Evolutionary conservation across 2,329 filamentous ascomycete species (phyloP).

Genomic region (Ophiocordyceps robertsii): DNA sequence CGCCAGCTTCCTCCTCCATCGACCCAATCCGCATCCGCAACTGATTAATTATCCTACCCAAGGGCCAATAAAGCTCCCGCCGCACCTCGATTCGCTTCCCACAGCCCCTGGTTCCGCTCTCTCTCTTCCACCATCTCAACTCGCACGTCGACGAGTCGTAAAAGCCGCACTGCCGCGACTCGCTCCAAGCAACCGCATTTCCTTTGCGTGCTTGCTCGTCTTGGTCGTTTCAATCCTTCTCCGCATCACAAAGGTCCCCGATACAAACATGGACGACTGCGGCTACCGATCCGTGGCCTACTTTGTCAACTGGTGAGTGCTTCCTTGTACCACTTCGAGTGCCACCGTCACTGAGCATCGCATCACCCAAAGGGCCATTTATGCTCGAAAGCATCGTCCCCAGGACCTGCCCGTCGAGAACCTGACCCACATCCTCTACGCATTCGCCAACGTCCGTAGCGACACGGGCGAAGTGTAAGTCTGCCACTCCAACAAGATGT

Average conservation of each 20-base stretch:
- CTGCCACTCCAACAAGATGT: no score
- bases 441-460: conserved; percentile 75
- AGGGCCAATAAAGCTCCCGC: no score
- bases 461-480: conserved; percentile 66
- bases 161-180: no score
- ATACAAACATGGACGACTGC: conserved; percentile 2
- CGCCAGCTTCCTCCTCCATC: no score
- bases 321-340: not conserved
- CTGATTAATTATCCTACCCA: no score
- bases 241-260: not conserved
- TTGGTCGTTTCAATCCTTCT: not conserved
- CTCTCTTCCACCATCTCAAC: no score
- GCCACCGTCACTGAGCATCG: conserved; percentile 7
- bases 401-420: conserved; percentile 70
- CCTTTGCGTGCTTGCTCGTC: not conserved
- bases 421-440: conserved; percentile 79
- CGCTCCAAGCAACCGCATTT: not conserved
- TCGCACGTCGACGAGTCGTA: no score
- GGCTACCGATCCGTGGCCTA: conserved; percentile 58
- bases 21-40: no score
- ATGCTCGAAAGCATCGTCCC: conserved; percentile 72
- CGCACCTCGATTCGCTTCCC: no score
- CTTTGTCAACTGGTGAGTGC: conserved; percentile 52
- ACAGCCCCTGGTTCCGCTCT: no score
- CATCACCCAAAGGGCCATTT: conserved; percentile 52